phyloP scores from a whole-genome alignment of 2,329 filamentous ascomycete genomes.

The Penicillium thymicola region DNA sequence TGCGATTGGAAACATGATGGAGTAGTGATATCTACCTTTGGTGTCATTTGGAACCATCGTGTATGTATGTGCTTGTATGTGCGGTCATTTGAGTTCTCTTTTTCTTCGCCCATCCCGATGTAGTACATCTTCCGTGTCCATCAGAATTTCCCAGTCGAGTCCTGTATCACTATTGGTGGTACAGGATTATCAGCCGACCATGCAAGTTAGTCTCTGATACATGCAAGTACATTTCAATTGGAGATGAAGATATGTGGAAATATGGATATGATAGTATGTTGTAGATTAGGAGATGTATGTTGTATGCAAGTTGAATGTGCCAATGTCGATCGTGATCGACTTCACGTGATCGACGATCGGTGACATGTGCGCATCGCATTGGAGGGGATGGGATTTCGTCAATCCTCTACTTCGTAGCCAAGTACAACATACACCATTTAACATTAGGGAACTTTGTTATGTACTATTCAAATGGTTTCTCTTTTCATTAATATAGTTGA shows the following conservation, averaged over 20 bases:
- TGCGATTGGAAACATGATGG: neutral
- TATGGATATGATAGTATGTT: no score
- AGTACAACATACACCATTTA: no score
- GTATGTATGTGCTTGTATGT: conserved; percentile 1
- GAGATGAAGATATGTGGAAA: neutral
- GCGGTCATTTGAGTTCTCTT: neutral
- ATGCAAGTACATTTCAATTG: neutral
- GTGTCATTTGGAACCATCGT: neutral
- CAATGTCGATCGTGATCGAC: neutral
- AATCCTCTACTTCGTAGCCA: no score
- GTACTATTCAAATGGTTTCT: neutral
- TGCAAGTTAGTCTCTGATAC: neutral
- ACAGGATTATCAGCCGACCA: neutral
- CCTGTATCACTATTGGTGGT: conserved; percentile 8
- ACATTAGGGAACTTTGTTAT: neutral
- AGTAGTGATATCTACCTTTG: neutral
- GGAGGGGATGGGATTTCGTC: neutral
- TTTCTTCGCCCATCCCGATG: neutral
- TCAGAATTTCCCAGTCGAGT: conserved; percentile 9
- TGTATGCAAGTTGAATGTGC: neutral
- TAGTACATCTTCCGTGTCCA: neutral
- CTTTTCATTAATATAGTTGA: neutral
- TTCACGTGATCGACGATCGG: neutral
- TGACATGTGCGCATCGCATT: neutral
- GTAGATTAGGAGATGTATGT: neutral